phyloP scores from a whole-genome alignment of 495 filamentous ascomycete species.

The Rhypophila decipiens region DNA sequence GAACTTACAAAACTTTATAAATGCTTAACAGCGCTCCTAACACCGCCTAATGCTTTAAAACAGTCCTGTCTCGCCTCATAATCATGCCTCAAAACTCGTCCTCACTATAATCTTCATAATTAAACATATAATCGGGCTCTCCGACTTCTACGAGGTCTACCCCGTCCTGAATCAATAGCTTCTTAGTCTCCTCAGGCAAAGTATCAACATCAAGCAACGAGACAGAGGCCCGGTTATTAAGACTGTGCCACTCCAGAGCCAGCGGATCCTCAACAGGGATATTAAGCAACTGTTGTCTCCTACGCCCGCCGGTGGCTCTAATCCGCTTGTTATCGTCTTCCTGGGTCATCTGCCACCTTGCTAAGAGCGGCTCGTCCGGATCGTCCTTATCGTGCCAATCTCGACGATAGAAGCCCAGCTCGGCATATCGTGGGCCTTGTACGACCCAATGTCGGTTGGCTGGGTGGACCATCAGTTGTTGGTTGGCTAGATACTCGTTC shows the following conservation, averaged over 20 bases:
- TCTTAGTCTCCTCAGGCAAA: constrained; percentile 10
- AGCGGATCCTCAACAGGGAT: constrained; percentile 5
- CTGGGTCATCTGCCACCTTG: constrained; percentile 20
- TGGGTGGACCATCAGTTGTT: constrained; percentile 23
- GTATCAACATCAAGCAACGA: constrained; percentile 22
- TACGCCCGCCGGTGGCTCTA: not conserved
- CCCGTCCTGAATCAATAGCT: constrained; percentile 11
- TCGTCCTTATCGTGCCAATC: constrained; percentile 36
- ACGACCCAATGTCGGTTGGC: constrained; percentile 37
- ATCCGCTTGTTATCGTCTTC: constrained; percentile 11
- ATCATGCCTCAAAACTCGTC: no score
- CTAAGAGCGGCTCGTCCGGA: constrained; percentile 25
- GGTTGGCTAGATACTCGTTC: constrained; percentile 20
- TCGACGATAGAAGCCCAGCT: constrained; percentile 27
- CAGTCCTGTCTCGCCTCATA: no score
- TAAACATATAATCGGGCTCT: constrained; percentile 5
- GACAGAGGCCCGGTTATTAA: no score
- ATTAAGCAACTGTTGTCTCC: constrained; percentile 2
- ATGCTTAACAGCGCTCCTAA: no score
- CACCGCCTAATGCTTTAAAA: no score
- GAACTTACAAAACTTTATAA: no score
- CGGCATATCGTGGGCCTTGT: constrained; percentile 38
- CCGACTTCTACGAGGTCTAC: constrained; percentile 4
- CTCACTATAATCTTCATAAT: constrained; percentile 10
- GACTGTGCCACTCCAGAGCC: not conserved